phyloP scores from a whole-genome alignment of 164 flowering plant genomes.

The Tetracentron sinense region DNA sequence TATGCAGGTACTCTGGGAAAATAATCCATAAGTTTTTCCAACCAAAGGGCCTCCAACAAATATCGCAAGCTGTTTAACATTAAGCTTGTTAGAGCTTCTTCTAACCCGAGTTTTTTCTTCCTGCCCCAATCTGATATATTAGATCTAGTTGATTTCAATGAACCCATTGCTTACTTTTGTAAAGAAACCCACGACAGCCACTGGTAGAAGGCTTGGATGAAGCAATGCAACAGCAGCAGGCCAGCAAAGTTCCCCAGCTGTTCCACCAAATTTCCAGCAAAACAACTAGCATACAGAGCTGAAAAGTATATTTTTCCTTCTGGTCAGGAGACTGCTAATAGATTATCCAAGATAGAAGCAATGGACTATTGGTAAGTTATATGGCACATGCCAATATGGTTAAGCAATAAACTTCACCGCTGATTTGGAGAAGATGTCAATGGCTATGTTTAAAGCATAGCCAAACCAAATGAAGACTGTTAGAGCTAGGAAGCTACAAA shows the following conservation, averaged over 20 bases:
- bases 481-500: not conserved
- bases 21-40: constrained; percentile 84
- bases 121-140: not conserved
- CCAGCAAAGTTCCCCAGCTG: constrained; percentile 99
- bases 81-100: constrained; percentile 14
- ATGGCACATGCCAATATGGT: not conserved
- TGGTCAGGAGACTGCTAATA: constrained; percentile 1
- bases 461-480: not conserved
- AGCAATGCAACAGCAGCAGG: constrained; percentile 95
- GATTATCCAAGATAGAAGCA: constrained; percentile 9
- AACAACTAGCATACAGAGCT: constrained; percentile 82
- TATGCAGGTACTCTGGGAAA: constrained; percentile 81
- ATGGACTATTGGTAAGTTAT: not conserved
- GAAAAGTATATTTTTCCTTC: constrained; percentile 15
- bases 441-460: not conserved
- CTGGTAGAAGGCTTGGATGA: constrained; percentile 94
- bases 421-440: not conserved
- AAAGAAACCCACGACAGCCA: constrained; percentile 85
- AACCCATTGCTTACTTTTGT: constrained; percentile 50
- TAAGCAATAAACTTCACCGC: not conserved
- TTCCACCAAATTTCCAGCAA: constrained; percentile 85
- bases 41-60: constrained; percentile 83
- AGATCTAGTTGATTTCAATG: not conserved
- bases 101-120: not conserved
- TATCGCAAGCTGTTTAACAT: constrained; percentile 63